Evolutionary conservation across 192 early-diverging fungal species (phyloP).

Genomic region (Podila epigama): DNA sequence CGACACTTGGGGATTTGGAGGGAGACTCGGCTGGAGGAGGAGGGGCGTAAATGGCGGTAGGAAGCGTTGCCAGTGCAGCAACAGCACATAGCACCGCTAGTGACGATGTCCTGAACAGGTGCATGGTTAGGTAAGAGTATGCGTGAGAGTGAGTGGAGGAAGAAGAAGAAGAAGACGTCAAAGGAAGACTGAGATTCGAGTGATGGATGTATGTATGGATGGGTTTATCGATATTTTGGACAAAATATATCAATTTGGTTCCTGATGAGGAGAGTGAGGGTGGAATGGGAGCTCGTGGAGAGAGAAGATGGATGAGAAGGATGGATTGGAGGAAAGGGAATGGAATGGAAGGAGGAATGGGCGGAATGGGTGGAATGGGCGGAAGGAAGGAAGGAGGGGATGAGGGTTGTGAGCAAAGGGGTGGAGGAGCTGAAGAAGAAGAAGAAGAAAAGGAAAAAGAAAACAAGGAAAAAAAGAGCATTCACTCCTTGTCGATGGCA

Average conservation of each 20-base stretch:
- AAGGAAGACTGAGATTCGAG: slow-evolving; percentile 6
- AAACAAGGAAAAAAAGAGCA: background rate
- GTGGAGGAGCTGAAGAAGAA: background rate
- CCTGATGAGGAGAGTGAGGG: background rate
- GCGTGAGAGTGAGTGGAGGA: too few species aligned
- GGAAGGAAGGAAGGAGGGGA: background rate
- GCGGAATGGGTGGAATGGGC: background rate
- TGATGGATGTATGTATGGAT: background rate
- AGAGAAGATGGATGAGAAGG: slow-evolving; percentile 1
- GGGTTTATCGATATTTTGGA: background rate
- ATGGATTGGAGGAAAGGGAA: slow-evolving; percentile 4
- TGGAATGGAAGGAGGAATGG: background rate
- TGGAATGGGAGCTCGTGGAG: slow-evolving; percentile 4
- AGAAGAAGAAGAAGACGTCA: background rate
- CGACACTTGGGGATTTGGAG: background rate
- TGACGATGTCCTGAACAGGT: slow-evolving; percentile 10
- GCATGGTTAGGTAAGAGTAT: slow-evolving; percentile 5
- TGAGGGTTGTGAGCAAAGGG: slow-evolving; percentile 1
- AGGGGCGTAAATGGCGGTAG: background rate
- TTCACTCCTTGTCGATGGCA: too few species aligned
- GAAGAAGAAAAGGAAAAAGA: background rate
- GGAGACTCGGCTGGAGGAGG: background rate
- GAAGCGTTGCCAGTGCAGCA: background rate
- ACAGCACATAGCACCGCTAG: slow-evolving; percentile 16
- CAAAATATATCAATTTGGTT: background rate